These are phyloP conservation scores for Thalassiosira mediterranea DNA, from an alignment of 352 stramenopile genomes.

Conservation along the genomic window DNA sequence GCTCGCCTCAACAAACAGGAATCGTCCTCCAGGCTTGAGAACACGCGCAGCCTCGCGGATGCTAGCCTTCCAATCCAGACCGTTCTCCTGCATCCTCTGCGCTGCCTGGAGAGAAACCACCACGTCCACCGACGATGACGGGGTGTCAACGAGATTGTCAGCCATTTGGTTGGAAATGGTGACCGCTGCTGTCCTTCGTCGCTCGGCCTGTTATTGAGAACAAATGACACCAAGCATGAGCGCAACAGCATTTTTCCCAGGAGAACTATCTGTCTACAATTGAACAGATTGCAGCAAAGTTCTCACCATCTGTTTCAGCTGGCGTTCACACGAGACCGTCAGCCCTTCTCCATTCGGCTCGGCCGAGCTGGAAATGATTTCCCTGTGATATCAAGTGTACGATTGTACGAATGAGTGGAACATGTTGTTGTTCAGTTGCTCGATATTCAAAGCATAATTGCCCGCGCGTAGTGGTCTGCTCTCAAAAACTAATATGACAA, in stretches of 20 bases:
- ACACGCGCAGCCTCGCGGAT: constrained; percentile 73
- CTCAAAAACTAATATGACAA: not conserved
- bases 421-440: no score
- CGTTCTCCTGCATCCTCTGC: constrained; percentile 72
- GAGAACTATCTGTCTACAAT: no score
- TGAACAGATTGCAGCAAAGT: no score
- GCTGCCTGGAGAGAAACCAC: constrained; percentile 73
- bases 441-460: no score
- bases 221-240: no score
- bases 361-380: constrained; percentile 69
- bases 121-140: constrained; percentile 71
- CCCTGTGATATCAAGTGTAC: constrained; percentile 4
- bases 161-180: constrained; percentile 64
- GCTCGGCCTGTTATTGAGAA: constrained; percentile 64
- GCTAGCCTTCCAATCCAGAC: constrained; percentile 76
- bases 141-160: constrained; percentile 68
- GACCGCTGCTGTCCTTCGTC: constrained; percentile 40
- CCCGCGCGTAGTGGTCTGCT: no score
- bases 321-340: constrained; percentile 47
- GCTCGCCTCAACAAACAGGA: constrained; percentile 76
- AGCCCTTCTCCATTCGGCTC: constrained; percentile 59
- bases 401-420: not conserved
- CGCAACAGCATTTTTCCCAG: no score
- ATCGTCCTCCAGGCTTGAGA: constrained; percentile 78
- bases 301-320: constrained; percentile 68